Percentiles rank a stretch among this genome's conserved stretches.
Evolutionary conservation across 129 eudicot genomes (phyloP).

Genomic region (Chrysanthemum makinoi): DNA sequence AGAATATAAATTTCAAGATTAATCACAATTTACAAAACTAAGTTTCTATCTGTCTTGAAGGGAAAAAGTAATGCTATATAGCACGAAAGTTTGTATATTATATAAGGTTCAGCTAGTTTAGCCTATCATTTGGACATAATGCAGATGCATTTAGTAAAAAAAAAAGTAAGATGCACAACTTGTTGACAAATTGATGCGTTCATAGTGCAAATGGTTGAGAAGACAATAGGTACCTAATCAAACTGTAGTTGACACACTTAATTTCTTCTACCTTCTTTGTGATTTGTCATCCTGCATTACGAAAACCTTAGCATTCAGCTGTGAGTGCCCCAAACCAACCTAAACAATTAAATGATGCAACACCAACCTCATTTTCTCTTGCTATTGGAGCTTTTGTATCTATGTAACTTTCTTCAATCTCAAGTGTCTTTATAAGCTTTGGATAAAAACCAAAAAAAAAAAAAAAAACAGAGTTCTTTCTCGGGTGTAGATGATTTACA

Average conservation of each 20-base stretch:
- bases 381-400: conserved; percentile 22
- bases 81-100: not conserved
- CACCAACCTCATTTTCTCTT: conserved; percentile 40
- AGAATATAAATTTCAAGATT: conserved; percentile 11
- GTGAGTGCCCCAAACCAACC: conserved; percentile 19
- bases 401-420: conserved; percentile 39
- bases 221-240: conserved; percentile 37
- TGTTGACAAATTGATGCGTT: not conserved
- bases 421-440: conserved; percentile 53
- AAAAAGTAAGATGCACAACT: conserved; percentile 1
- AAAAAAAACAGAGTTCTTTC: conserved; percentile 8
- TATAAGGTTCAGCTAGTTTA: conserved; percentile 14
- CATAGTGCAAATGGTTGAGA: too few relatives aligned
- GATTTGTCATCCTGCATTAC: too few relatives aligned
- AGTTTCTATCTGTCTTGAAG: too few relatives aligned
- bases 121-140: not conserved
- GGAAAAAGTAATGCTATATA: not conserved
- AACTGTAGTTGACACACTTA: not conserved
- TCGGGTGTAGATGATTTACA: conserved; percentile 13
- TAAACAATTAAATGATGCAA: conserved; percentile 23
- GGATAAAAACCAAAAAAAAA: not conserved
- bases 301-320: too few relatives aligned
- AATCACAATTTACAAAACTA: conserved; percentile 3
- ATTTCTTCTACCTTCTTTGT: too few relatives aligned
- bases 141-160: conserved; percentile 14